Evolutionary conservation across 805 yeast species (phyloP).

Genomic region (Candida peoriensis): DNA sequence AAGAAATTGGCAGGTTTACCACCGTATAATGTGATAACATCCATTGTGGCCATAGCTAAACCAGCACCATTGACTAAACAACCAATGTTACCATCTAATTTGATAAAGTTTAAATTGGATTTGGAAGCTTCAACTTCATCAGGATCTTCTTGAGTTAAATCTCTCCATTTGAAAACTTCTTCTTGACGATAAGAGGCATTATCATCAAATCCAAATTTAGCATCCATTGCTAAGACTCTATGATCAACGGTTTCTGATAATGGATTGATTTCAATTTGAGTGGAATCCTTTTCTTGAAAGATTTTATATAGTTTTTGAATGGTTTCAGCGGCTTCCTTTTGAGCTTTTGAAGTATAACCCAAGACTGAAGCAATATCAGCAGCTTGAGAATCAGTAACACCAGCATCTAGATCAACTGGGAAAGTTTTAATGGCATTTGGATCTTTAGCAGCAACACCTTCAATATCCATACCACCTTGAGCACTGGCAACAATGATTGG

Average conservation of each 20-base stretch:
- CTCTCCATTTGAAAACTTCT: slow-evolving; percentile 96
- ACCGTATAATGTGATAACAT: slow-evolving; percentile 95
- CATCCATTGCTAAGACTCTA: slow-evolving; percentile 96
- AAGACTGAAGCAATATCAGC: slow-evolving; percentile 68
- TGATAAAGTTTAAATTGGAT: slow-evolving; percentile 91
- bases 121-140: slow-evolving; percentile 91
- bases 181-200: slow-evolving; percentile 92
- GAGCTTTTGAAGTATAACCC: slow-evolving; percentile 76
- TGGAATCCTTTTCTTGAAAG: slow-evolving; percentile 88
- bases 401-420: slow-evolving; percentile 69
- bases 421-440: slow-evolving; percentile 91
- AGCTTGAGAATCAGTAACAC: slow-evolving; percentile 78
- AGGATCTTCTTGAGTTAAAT: slow-evolving; percentile 94
- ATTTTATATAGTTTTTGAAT: slow-evolving; percentile 84
- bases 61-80: slow-evolving; percentile 99
- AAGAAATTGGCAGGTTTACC: slow-evolving; percentile 99
- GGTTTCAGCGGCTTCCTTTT: slow-evolving; percentile 82
- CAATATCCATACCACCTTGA: slow-evolving; percentile 99
- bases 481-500: slow-evolving; percentile 94
- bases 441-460: slow-evolving; percentile 89
- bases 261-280: slow-evolving; percentile 98
- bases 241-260: slow-evolving; percentile 88
- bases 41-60: slow-evolving; percentile 99
- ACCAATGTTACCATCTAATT: slow-evolving; percentile 97
- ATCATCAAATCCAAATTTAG: slow-evolving; percentile 97